Evolutionary conservation across 306 rosid genomes (phyloP), one percentile per base, ranked within the genome.

Genomic region (Canavalia ensiformis): DNA sequence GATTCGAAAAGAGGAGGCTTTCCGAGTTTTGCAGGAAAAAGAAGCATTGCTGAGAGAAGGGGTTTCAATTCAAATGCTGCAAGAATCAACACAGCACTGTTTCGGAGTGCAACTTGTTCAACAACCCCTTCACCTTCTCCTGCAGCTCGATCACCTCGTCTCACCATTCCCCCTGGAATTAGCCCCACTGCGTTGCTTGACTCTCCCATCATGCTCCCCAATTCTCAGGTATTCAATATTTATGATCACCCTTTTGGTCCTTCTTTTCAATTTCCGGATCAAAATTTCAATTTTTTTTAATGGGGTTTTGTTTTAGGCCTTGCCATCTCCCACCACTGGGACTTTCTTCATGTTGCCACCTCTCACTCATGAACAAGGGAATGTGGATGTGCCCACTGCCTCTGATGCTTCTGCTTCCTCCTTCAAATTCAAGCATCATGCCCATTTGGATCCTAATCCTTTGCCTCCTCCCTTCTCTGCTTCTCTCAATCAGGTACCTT

Each of bases 261-360:
- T 52, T 57, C 8, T n/a, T 13, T n/a, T 51, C 64, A 45, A 42
- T 52, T 30, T 30, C 64, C 18, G 4, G 9, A 45, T 8, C 8
- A 33, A 35, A 10, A 25, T 13, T 44, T 63, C 8, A 2, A 39
- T 33, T 2, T 57, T 46, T 35, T 30, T 5, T 60, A 0, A 25
- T 47, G 46, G 33, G 67, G 25, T 18, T 18, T 18, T 56, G 6
- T 64, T 66, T 31, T 60, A 94, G 98, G 94, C 85, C 13, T n/a
- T 90, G 84, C 89, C 89, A 42, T 92, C 98, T 51, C 97, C 98
- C 41, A 94, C 97, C 68, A 92, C 97, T 2, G 97, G 97, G 2
- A 84, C 86, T 60, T 92, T 94, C 68, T 72, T 90, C 77, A 82
- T 75, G 46, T 58, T 84, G 71, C 87, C 76, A 80, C 69, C 83